Conservation (phyloP, 805 yeast species). For the Candida ipomoeae region DNA sequence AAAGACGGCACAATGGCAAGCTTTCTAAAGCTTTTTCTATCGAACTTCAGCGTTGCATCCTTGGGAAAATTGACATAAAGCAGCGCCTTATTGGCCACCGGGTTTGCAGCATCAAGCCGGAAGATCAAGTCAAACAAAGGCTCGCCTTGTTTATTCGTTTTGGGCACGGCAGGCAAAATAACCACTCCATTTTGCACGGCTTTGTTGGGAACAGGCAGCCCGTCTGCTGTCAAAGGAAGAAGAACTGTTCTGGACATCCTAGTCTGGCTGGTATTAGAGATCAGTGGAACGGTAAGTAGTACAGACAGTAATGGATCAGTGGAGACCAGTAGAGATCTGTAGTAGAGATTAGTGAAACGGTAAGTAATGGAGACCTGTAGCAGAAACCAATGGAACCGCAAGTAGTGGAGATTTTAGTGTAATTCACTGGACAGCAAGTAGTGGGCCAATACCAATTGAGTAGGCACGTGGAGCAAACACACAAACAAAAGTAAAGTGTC, state of each 20-base stretch:
- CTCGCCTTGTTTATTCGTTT: conserved; percentile 30
- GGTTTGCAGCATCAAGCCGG: conserved; percentile 70
- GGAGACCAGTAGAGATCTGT: too few relatives aligned
- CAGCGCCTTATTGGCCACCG: conserved; percentile 64
- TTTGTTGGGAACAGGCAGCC: conserved; percentile 41
- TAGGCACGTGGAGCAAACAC: background rate
- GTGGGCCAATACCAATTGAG: background rate
- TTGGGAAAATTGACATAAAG: conserved; percentile 74
- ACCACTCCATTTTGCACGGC: conserved; percentile 45
- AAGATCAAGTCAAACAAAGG: conserved; percentile 49
- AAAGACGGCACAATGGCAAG: conserved; percentile 53
- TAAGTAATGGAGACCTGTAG: background rate
- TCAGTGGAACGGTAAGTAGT: too few relatives aligned
- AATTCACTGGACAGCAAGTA: too few relatives aligned
- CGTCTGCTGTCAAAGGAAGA: conserved; percentile 43
- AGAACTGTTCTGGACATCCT: conserved; percentile 30
- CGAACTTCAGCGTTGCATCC: conserved; percentile 38
- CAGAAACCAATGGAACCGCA: background rate
- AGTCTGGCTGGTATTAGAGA: background rate
- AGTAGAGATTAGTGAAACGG: too few relatives aligned
- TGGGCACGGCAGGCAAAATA: conserved; percentile 44
- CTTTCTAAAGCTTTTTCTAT: conserved; percentile 53
- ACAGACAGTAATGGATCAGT: too few relatives aligned
- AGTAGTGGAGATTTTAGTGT: too few relatives aligned
- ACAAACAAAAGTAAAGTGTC: too few relatives aligned